Conservation (phyloP, 225 moss, liverwort and hornwort genomes). For the Anthoceros angustus region DNA sequence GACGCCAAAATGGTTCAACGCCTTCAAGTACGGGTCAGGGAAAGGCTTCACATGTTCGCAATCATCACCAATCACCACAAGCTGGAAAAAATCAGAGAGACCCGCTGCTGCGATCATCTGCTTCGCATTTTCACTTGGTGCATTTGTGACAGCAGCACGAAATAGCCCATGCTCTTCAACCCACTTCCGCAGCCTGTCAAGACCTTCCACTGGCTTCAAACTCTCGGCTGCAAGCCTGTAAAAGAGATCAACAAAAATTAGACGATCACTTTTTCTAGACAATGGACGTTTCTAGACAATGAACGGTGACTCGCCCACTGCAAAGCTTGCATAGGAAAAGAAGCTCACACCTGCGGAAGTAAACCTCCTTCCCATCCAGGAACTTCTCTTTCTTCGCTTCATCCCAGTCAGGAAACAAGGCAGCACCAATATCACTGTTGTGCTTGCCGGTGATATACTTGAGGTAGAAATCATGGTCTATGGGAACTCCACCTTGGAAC, state of each 20-base stretch:
- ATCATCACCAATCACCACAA: constrained; percentile 58
- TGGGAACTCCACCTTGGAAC: constrained; percentile 48
- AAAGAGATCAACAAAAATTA: constrained; percentile 2
- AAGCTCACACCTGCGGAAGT: constrained; percentile 54
- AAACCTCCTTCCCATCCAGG: constrained; percentile 58
- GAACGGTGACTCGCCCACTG: constrained; percentile 21
- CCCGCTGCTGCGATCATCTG: constrained; percentile 76
- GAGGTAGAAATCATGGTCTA: constrained; percentile 60
- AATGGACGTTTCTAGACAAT: constrained; percentile 8
- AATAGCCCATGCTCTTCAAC: constrained; percentile 42
- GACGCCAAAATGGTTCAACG: constrained; percentile 42
- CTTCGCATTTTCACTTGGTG: constrained; percentile 61
- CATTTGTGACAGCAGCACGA: constrained; percentile 81
- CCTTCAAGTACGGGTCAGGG: constrained; percentile 83
- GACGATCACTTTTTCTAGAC: not conserved
- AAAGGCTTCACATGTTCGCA: constrained; percentile 69
- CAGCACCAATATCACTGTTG: constrained; percentile 42
- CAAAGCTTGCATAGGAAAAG: constrained; percentile 14
- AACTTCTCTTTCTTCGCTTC: constrained; percentile 41
- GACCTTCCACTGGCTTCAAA: constrained; percentile 41
- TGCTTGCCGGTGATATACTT: constrained; percentile 55
- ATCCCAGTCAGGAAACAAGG: constrained; percentile 83
- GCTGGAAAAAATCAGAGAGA: constrained; percentile 67
- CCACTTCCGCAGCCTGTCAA: constrained; percentile 52
- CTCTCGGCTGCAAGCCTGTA: constrained; percentile 47